Base-by-base conservation (phyloP, 2,329 filamentous ascomycete species). In the Xylaria sp. region DNA sequence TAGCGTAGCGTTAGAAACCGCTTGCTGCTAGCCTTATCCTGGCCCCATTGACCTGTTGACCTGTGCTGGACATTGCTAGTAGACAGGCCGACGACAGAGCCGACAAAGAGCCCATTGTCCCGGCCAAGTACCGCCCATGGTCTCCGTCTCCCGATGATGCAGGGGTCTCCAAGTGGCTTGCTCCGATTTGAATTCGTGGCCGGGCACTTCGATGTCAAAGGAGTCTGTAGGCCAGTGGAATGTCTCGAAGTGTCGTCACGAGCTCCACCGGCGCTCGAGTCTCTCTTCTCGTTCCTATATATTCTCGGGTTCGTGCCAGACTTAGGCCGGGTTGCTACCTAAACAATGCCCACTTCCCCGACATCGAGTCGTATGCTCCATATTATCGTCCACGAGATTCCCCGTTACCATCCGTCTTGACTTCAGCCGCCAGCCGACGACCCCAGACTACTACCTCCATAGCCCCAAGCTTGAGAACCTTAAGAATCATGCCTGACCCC, bases 401-500 rank as follows among this genome's bases (percentile, higher is more conserved):
- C 72, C 78, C 78, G 76, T 77, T 74, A 69, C 70, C 71, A 69
- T 75, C 74, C 74, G 74, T 73, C 72, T 76, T 72, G 72, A 75
- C 72, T 73, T 74, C 69, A 75, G 67, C 72, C 69, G 69, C 64
- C 70, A 69, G 41, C 69, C 67, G 70, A 67, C 66, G 60, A 54
- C 41, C 71, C 62, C 71, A 59, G 64, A 69, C 55, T 73, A 57
- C 70, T 68, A 73, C 41, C 41, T n/a, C 74, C 52, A 71, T 60
- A 51, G 69, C 65, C 25, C 68, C 64, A 75, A 75, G 69, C 70
- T 76, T 78, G 79, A 80, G 72, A 75, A 77, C 76, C 76, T 76
- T 78, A 79, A 80, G 72, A 75, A 78, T 75, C 76, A 78, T 78
- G 78, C 64, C 70, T 66, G 80, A 82, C 76, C 82, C 82, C 77